A percentile compares a stretch with the other conserved stretches of the same genome.
phyloP scores from a whole-genome alignment of 352 stramenopile genomes.

The Elongisporangium anandrum region DNA sequence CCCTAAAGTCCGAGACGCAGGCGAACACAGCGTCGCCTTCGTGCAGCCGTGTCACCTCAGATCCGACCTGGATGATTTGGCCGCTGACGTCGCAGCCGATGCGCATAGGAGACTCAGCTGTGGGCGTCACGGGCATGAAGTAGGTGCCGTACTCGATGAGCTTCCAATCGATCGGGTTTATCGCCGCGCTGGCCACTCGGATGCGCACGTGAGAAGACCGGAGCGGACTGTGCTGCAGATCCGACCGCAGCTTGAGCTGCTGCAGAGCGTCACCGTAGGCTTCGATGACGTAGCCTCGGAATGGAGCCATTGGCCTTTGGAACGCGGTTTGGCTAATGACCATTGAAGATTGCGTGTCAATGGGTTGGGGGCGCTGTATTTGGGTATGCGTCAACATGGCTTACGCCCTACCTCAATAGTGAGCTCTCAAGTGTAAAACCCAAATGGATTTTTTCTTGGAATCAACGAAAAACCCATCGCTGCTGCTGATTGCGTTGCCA shows the following conservation, averaged over 20 bases:
- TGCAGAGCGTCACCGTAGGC: slow-evolving; percentile 22
- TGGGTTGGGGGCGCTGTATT: too few species aligned
- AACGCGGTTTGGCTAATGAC: too few species aligned
- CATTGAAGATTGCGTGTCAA: too few species aligned
- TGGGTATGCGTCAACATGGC: too few species aligned
- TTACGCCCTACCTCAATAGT: too few species aligned
- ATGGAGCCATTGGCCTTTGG: too few species aligned
- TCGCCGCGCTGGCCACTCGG: slow-evolving; percentile 20
- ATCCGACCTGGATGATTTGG: slow-evolving; percentile 22
- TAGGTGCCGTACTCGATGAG: slow-evolving; percentile 6
- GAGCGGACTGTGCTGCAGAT: slow-evolving; percentile 12
- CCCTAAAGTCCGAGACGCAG: slow-evolving; percentile 7
- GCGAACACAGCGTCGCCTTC: slow-evolving; percentile 29
- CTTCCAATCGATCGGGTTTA: slow-evolving; percentile 35
- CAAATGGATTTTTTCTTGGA: too few species aligned
- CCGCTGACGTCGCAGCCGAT: slow-evolving; percentile 36
- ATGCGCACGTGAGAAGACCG: slow-evolving; percentile 21
- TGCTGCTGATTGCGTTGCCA: too few species aligned
- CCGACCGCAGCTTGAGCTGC: slow-evolving; percentile 19
- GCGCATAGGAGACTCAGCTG: slow-evolving; percentile 19
- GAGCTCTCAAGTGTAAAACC: too few species aligned
- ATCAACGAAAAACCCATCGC: too few species aligned
- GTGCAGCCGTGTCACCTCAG: slow-evolving; percentile 17
- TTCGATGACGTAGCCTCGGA: slow-evolving; percentile 22
- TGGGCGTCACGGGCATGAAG: slow-evolving; percentile 12